Evolutionary conservation across 495 filamentous ascomycete species (phyloP), one percentile per base, ranked within the genome.

Genomic region (Amphirosellinia nigrospora): DNA sequence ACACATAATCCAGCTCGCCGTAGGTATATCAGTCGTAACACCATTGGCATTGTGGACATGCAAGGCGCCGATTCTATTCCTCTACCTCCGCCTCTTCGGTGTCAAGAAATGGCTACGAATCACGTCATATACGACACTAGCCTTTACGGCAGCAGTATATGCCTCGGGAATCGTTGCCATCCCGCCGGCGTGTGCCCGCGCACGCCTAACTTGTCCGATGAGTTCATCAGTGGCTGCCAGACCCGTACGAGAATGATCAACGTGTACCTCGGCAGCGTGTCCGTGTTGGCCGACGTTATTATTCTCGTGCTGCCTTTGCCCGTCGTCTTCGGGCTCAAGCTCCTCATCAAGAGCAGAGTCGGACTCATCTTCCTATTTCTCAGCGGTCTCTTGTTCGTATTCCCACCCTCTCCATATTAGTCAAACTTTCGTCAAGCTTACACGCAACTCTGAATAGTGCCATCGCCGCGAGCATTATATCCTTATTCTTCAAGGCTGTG

Each of bases 311-410:
- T 82, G 0, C 80, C 80, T 1, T 65, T 82, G 72, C 80, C 80
- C 1, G 73, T 82, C 15, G 73, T 82, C n/a, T 79, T 78, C 73
- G 68, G 70, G 1, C 73, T 81, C 26, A 75, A 71, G 46, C 73
- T 81, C 1, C 73, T 78, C 4, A 58, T 68, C 1, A 68, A 71
- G 28, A 79, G 80, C n/a, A 79, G 78, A 63, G 19, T 79, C 15
- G 73, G 75, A 5, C 72, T 82, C 1, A 70, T 73, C 11, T 64
- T 66, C 15, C 73, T 82, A 8, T 82, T 82, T 23, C 32, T 69
- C 23, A 48, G 66, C 34, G 66, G 66, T 61, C 23, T 93, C 8
- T 82, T 94, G 3, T 93, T 92, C 77, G 83, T 93, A 16, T 90
- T 92, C 77, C 91, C 90, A 6, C 90, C 91, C 0, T 70, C 91